A percentile compares a stretch with the other conserved stretches of the same genome.
phyloP scores from a whole-genome alignment of 805 yeast genomes.

The Kazachstania africana region DNA sequence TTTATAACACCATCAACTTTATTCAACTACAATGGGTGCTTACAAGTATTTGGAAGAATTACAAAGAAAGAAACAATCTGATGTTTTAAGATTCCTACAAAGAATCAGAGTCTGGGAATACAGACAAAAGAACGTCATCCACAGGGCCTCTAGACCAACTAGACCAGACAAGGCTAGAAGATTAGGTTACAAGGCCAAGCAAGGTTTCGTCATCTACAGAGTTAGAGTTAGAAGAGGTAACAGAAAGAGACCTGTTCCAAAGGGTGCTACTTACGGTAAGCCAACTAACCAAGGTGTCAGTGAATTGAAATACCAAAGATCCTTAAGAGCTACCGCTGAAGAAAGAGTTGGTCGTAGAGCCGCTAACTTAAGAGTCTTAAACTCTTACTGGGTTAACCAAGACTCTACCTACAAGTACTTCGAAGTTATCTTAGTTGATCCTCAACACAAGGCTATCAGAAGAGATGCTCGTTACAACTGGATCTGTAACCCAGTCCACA shows the following conservation, averaged over 20 bases:
- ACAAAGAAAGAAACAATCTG: conserved; percentile 99
- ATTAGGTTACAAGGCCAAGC: conserved; percentile 99
- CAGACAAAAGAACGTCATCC: conserved; percentile 97
- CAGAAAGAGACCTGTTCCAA: conserved; percentile 99
- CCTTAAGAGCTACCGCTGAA: conserved; percentile 96
- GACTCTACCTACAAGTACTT: conserved; percentile 99
- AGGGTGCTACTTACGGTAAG: conserved; percentile 99
- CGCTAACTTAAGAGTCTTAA: conserved; percentile 96
- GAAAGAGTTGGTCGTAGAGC: conserved; percentile 99
- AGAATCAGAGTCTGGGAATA: conserved; percentile 99
- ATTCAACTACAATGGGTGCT: conserved; percentile 96
- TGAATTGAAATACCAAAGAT: conserved; percentile 98
- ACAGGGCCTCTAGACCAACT: conserved; percentile 97
- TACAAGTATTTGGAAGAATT: conserved; percentile 99
- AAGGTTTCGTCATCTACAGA: conserved; percentile 97
- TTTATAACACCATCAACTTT: too few relatives aligned
- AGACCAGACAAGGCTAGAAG: conserved; percentile 99
- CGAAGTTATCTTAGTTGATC: conserved; percentile 96
- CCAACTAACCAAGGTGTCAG: conserved; percentile 99
- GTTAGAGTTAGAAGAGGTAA: conserved; percentile 99
- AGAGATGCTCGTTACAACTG: conserved; percentile 98
- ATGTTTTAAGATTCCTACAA: conserved; percentile 95
- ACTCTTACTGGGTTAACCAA: conserved; percentile 99
- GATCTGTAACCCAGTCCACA: conserved; percentile 99
- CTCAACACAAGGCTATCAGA: conserved; percentile 97